Base-by-base conservation (phyloP, 805 yeast genomes). In the Cyberlindnera veronae region DNA sequence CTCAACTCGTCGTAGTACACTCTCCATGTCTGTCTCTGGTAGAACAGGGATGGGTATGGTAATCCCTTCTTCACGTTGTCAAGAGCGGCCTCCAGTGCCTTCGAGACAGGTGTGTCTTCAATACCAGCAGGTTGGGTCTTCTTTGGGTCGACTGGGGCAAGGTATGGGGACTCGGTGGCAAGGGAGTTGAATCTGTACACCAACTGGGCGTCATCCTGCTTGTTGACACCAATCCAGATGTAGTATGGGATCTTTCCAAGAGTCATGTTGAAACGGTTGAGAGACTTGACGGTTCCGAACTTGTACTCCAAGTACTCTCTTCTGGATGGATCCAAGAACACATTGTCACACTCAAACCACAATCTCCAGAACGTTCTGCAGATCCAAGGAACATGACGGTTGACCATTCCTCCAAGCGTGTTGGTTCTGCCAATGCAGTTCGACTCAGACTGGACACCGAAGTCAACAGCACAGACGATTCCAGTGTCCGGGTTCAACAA, bases 291-390 rank as follows among this genome's bases (percentile, higher is more conserved):
- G 16, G 95, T 86, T 23, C 95, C 95, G 54, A 85, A 85, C 54
- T 76, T 74, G 63, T 86, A 84, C 61, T 85, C 95, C 53, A 86
- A 71, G 63, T 84, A 85, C 55, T 82, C 88, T 64, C 95, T 77
- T 66, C 95, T 77, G 7, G 88, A 74, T 23, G 89, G 79, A 57
- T 85, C 95, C 50, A 85, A 71, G 53, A 77, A 81, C 3, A 85
- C 95, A 41, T 81, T 74, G 61, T 85, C 95, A 38, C 82, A 81
- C 62, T 85, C 95, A 61, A 86, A 85, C 95, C 95, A 86, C 32
- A 81, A 67, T 56, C 89, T 74, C 95, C 95, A 85, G 58, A 85
- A 86, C 22, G 86, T 83, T 58, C 95, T 71, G 36, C 75, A 70
- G 41, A 82, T 46, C 95, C 95, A 85, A 20, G 87, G 81, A 45